Base-by-base conservation (phyloP, 352 stramenopile genomes). In the Hyaloperonospora brassicae region DNA sequence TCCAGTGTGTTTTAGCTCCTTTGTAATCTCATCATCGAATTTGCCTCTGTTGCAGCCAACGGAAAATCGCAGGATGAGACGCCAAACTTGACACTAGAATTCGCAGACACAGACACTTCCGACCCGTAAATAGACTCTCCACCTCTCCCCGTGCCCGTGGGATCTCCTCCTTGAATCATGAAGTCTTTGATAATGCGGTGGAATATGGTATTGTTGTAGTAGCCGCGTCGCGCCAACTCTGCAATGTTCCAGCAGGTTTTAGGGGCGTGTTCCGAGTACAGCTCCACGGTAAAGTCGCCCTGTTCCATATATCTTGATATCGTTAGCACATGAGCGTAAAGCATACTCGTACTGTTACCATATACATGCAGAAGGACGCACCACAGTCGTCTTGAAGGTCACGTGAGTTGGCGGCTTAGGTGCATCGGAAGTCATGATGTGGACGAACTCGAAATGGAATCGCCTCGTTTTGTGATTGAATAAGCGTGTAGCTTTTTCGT, bases 191-290 rank as follows among this genome's bases (percentile, higher is more conserved):
- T 98, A 57, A 98, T 86, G 57, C 93, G 79, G 66, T 98, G 94
- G 66, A 98, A 98, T 51, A 97, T 92, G 12, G 87, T 96, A 55
- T 93, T 96, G 75, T 98, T 92, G 72, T 98, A 98, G 72, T 97
- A 97, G 14, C 93, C 94, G 24, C 82, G 81, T 23, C 90, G 75
- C 47, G 90, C 85, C 46, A 98, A 76, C 61, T 96, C 85, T 6
- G 74, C 70, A 38, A 98, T 83, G 73, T 98, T 98, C 70, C 93
- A 87, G 73, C 93, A 98, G 24, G 86, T 94, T 46, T 82, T 79
- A 1, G 93, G 93, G 14, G 93, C 89, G 68, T 98, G 87, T 44
- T 96, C 75, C 52, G 76, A 87, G 78, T 98, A 97, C 25, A 98
- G 64, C 67, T 98, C 93, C 55, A 98, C 70, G 9, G 84, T 95